phyloP scores from a whole-genome alignment of 2,329 filamentous ascomycete species.

The Cordyceps cateniannulata region DNA sequence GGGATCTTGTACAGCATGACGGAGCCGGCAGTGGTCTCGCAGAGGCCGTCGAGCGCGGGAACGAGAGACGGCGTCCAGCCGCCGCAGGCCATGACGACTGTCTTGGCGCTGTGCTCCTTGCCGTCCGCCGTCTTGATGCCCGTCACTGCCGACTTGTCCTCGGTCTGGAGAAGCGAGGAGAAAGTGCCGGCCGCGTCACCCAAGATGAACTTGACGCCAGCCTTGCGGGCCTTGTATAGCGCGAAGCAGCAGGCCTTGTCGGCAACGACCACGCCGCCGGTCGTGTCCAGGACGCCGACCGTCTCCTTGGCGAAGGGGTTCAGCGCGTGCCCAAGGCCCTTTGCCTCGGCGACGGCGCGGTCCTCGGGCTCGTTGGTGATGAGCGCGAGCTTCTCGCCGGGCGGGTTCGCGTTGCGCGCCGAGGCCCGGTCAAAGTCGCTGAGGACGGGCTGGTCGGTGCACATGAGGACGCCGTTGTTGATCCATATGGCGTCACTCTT shows the following conservation, averaged over 20 bases:
- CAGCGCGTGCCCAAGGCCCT: slow-evolving; percentile 25
- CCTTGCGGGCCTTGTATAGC: slow-evolving; percentile 32
- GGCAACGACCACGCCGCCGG: slow-evolving; percentile 38
- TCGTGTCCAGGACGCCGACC: slow-evolving; percentile 37
- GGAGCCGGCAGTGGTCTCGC: slow-evolving; percentile 42
- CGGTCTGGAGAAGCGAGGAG: slow-evolving; percentile 19
- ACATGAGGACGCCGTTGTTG: slow-evolving; percentile 26
- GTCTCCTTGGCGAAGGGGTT: slow-evolving; percentile 30
- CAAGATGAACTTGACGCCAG: slow-evolving; percentile 37
- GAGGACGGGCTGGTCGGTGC: not conserved
- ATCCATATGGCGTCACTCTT: slow-evolving; percentile 24
- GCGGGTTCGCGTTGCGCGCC: not conserved
- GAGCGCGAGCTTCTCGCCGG: not conserved
- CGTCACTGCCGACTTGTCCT: slow-evolving; percentile 19
- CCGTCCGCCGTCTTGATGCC: slow-evolving; percentile 35
- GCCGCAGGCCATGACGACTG: slow-evolving; percentile 35
- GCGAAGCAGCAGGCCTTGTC: slow-evolving; percentile 41
- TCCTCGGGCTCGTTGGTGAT: not conserved
- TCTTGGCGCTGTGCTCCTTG: slow-evolving; percentile 22
- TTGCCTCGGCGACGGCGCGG: slow-evolving; percentile 19
- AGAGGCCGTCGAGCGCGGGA: slow-evolving; percentile 32
- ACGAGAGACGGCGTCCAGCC: slow-evolving; percentile 38
- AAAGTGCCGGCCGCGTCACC: slow-evolving; percentile 25
- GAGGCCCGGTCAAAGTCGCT: not conserved
- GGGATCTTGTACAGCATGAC: slow-evolving; percentile 40